Evolutionary conservation across 805 yeast species (phyloP), one percentile per base, ranked within the genome.

Genomic region (Metschnikowia orientalis): DNA sequence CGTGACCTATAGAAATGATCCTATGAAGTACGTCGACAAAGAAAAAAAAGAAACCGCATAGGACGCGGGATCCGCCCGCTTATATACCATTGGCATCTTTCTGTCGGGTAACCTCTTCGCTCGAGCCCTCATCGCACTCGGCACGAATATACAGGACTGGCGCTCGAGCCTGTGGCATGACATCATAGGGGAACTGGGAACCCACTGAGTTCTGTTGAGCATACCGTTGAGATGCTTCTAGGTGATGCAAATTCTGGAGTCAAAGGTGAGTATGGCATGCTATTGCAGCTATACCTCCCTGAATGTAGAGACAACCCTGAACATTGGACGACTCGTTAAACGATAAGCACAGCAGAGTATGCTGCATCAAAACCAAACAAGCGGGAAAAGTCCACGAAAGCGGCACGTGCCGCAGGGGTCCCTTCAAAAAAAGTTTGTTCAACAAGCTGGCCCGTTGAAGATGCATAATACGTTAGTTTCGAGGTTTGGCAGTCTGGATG

Each of bases 11-110:
- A 86, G 95, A 87, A 86, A 86, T 86, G 95, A 86, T 86, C 95
- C 95, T 83, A 85, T 83, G 92, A 82, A 84, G 95, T 86, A 87
- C 95, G 95, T 86, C 95, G 94, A 81, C 92, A 73, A 69, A 73
- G 75, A 74, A 73, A 66, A 68, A 56, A 54, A 48, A 51, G 5
- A 53, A 55, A 54, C 55, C 53, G 25, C 20, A 20, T 34, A 28
- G 39, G 39, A 24, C 30, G 37, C 14, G 14, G 13, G 22, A 5
- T 4, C 17, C 24, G 18, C 24, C 23, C 9, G 14, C 28, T 42
- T 48, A 33, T 48, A 47, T 48, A 42, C 12, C 23, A 8, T 27
- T 14, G n/a, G 30, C 21, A 7, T 7, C 27, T 4, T n/a, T n/a
- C n/a, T 17, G 30, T 33, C 41, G 41, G 41, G 41, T 38, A 38